Evolutionary conservation across 164 flowering plant species (phyloP).

Genomic region (Euptelea pleiosperma): DNA sequence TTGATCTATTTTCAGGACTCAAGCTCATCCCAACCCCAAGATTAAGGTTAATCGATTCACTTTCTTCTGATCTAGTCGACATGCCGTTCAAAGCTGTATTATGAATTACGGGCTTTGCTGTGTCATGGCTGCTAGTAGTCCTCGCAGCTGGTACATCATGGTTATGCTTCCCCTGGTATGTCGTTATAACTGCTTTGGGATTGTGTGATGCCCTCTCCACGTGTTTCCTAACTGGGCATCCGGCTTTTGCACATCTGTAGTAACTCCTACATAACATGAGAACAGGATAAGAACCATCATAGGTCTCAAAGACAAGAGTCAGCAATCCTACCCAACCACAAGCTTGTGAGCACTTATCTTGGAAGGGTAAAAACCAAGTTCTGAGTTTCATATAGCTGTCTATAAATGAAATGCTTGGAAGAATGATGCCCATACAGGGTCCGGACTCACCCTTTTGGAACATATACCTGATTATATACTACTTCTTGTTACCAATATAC

Average conservation of each 20-base stretch:
- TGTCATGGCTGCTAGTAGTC: conserved; percentile 52
- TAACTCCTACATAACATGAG: conserved; percentile 64
- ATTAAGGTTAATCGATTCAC: conserved; percentile 65
- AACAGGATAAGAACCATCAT: background rate
- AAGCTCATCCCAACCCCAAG: conserved; percentile 76
- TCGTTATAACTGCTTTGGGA: conserved; percentile 93
- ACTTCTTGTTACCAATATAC: no score
- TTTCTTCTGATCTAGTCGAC: conserved; percentile 38
- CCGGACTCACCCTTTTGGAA: no score
- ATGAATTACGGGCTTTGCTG: conserved; percentile 30
- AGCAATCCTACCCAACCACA: no score
- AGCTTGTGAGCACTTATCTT: no score
- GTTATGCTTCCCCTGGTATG: conserved; percentile 93
- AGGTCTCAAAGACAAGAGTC: background rate
- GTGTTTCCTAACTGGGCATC: conserved; percentile 91
- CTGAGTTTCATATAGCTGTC: no score
- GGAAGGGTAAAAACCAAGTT: no score
- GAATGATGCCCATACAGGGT: no score
- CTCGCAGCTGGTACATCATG: conserved; percentile 87
- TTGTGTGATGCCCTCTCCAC: conserved; percentile 97
- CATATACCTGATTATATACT: no score
- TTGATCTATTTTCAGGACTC: conserved; percentile 41
- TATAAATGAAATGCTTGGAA: no score
- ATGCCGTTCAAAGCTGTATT: conserved; percentile 27
- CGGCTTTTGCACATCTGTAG: conserved; percentile 87